Conservation (phyloP, 192 early-diverging fungal species). For the Backusella australiensis region DNA sequence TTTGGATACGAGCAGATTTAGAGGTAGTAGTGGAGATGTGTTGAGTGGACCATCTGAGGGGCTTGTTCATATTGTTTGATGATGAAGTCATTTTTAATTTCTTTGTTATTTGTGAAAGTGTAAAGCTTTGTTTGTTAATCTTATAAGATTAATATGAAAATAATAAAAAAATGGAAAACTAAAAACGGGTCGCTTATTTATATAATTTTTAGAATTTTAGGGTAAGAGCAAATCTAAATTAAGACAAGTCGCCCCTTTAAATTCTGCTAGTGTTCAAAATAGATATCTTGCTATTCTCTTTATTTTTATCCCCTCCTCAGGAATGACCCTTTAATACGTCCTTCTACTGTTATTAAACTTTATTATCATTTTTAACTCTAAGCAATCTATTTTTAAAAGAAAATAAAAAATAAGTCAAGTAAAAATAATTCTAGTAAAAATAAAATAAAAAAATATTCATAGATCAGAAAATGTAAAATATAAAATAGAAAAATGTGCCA, state of each 20-base stretch:
- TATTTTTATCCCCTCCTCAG: neutral
- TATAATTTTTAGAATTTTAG: neutral
- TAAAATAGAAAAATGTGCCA: neutral
- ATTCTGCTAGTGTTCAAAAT: neutral
- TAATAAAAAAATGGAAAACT: neutral
- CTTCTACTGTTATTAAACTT: neutral
- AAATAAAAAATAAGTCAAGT: neutral
- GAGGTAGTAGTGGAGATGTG: neutral
- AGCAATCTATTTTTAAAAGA: neutral
- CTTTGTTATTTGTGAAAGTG: neutral
- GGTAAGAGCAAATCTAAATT: neutral
- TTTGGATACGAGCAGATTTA: neutral
- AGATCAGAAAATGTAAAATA: neutral
- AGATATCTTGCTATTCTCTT: neutral
- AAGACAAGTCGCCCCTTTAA: neutral
- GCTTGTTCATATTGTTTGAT: neutral
- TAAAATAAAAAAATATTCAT: neutral
- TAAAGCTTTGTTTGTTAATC: neutral
- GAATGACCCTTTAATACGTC: neutral
- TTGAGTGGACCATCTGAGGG: slow-evolving; percentile 12
- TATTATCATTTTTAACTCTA: neutral
- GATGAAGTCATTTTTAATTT: slow-evolving; percentile 7
- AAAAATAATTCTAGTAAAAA: neutral
- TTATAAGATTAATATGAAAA: neutral
- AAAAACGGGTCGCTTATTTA: slow-evolving; percentile 5